These are phyloP conservation scores for Gautieria morchelliformis DNA, from an alignment of 768 basidiomycete species.

Conservation along the genomic window DNA sequence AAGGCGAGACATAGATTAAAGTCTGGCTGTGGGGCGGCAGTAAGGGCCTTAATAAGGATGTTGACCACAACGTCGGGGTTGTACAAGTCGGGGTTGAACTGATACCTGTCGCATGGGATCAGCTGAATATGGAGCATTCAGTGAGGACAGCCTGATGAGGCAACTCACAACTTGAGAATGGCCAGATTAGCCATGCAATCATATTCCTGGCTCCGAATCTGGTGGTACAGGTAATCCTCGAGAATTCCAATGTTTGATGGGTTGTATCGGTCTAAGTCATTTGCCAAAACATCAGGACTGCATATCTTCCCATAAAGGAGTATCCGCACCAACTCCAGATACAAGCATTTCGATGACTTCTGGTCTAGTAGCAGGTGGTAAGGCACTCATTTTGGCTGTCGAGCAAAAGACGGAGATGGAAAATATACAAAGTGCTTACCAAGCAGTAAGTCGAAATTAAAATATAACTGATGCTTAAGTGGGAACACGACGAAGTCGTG, in stretches of 20 bases:
- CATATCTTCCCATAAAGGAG: background rate
- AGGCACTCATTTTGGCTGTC: slow-evolving; percentile 1
- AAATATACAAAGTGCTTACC: too few species aligned
- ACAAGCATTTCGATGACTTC: slow-evolving; percentile 87
- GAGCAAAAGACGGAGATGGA: too few species aligned
- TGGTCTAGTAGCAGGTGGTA: slow-evolving; percentile 66
- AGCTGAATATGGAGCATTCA: background rate
- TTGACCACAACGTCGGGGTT: slow-evolving; percentile 91
- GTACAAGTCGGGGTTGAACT: slow-evolving; percentile 90
- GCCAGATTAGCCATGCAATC: slow-evolving; percentile 94
- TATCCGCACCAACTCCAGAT: slow-evolving; percentile 69
- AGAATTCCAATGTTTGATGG: slow-evolving; percentile 88
- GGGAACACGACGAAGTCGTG: too few species aligned
- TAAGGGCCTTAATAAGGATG: slow-evolving; percentile 87
- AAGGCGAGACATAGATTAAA: slow-evolving; percentile 92
- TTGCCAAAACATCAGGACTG: background rate
- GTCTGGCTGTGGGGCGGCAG: slow-evolving; percentile 79
- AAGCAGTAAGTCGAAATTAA: too few species aligned
- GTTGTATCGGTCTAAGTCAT: slow-evolving; percentile 80
- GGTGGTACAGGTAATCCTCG: slow-evolving; percentile 94
- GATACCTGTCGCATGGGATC: slow-evolving; percentile 50
- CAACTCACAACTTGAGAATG: slow-evolving; percentile 76
- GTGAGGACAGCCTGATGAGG: background rate
- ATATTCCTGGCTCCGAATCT: slow-evolving; percentile 84
- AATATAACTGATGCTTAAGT: too few species aligned